Conservation (phyloP, 1,284 basidiomycete genomes). For the Trichosporon sp. region DNA sequence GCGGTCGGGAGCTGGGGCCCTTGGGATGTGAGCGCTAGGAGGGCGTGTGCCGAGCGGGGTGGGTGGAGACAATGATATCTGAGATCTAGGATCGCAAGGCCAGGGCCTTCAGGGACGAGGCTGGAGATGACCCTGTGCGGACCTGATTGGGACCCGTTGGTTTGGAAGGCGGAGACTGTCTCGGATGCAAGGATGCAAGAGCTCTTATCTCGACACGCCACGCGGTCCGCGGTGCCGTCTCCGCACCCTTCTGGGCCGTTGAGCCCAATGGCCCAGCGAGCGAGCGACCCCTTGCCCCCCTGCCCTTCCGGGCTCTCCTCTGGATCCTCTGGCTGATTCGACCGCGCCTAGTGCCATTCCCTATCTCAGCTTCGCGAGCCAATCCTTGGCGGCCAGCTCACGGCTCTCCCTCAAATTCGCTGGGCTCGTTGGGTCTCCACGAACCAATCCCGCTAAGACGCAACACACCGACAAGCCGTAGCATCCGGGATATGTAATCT, state of each 20-base stretch:
- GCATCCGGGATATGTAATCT: conserved; percentile 1
- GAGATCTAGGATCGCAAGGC: conserved; percentile 5
- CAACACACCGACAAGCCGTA: not conserved
- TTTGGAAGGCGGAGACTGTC: conserved; percentile 9
- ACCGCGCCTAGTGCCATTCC: not conserved
- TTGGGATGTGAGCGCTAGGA: no score
- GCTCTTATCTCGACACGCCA: conserved; percentile 11
- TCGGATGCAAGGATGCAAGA: not conserved
- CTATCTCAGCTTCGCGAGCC: not conserved
- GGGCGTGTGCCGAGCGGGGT: not conserved
- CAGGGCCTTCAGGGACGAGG: not conserved
- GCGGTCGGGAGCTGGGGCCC: not conserved
- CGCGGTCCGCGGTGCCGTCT: conserved; percentile 4
- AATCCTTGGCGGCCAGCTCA: no score
- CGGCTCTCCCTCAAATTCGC: no score
- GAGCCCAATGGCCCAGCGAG: not conserved
- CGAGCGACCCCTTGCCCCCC: no score
- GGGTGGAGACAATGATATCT: not conserved
- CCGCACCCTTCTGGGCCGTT: not conserved
- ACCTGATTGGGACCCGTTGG: conserved; percentile 9
- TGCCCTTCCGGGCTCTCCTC: no score
- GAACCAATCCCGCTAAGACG: not conserved
- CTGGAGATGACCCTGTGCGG: not conserved
- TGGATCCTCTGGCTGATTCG: not conserved
- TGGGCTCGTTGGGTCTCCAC: no score